phyloP scores from a whole-genome alignment of 805 yeast genomes.

The Candida corydali region DNA sequence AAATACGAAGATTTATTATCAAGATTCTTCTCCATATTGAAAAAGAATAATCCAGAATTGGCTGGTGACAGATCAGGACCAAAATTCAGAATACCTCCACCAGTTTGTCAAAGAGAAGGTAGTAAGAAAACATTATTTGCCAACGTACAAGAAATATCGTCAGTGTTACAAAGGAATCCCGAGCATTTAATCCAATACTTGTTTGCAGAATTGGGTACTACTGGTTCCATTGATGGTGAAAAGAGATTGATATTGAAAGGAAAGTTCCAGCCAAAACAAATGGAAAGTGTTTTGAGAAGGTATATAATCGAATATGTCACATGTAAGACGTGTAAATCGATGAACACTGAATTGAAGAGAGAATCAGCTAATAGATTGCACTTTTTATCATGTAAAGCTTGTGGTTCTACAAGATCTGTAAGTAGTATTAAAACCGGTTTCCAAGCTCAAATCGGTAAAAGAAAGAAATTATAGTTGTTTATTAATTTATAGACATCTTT shows the following conservation, averaged over 20 bases:
- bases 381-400: conserved; percentile 95
- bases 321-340: conserved; percentile 97
- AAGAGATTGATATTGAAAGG: conserved; percentile 97
- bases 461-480: conserved; percentile 46
- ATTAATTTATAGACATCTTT: conserved; percentile 1
- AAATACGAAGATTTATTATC: conserved; percentile 75
- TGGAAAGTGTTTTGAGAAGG: conserved; percentile 93
- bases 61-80: conserved; percentile 94
- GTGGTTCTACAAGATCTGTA: conserved; percentile 97
- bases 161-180: conserved; percentile 91
- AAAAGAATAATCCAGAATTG: conserved; percentile 93
- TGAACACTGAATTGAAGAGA: conserved; percentile 92
- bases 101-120: conserved; percentile 95
- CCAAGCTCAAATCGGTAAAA: conserved; percentile 95
- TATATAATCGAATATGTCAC: conserved; percentile 96
- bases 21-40: conserved; percentile 81
- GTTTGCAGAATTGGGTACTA: conserved; percentile 98
- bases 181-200: conserved; percentile 95
- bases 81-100: conserved; percentile 96
- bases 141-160: conserved; percentile 91
- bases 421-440: conserved; percentile 98
- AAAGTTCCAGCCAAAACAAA: conserved; percentile 95
- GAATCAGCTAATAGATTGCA: conserved; percentile 95
- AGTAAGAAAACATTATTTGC: conserved; percentile 93
- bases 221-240: conserved; percentile 98